Evolutionary conservation across 768 basidiomycete genomes (phyloP).

Genomic region (Serendipita indica): DNA sequence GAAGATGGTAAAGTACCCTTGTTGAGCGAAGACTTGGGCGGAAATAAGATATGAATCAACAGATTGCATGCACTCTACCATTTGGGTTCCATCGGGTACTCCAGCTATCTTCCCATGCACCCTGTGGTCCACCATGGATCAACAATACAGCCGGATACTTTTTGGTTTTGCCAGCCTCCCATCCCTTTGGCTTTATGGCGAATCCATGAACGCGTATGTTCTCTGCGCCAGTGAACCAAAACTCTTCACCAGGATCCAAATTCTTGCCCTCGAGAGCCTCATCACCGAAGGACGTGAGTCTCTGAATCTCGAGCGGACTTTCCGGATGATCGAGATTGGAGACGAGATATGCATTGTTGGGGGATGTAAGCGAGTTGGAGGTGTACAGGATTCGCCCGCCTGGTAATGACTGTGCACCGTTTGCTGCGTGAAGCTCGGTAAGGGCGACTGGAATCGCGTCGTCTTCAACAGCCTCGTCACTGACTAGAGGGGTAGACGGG

Average conservation of each 20-base stretch:
- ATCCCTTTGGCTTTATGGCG: conserved; percentile 68
- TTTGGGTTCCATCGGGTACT: conserved; percentile 87
- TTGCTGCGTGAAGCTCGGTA: conserved; percentile 41
- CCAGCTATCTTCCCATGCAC: conserved; percentile 87
- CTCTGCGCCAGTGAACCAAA: conserved; percentile 80
- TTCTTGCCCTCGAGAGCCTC: conserved; percentile 40
- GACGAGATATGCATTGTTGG: conserved; percentile 66
- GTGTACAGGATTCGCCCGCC: conserved; percentile 54
- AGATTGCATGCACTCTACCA: conserved; percentile 25
- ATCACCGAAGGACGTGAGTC: conserved; percentile 52
- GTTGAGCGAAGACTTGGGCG: conserved; percentile 54
- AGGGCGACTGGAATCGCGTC: conserved; percentile 35
- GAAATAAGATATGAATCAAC: background rate
- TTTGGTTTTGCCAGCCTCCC: conserved; percentile 44
- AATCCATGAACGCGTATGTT: conserved; percentile 70
- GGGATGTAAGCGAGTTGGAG: conserved; percentile 56
- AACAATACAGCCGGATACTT: conserved; percentile 69
- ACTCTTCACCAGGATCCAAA: conserved; percentile 54
- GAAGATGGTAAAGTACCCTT: conserved; percentile 76
- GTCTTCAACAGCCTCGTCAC: conserved; percentile 24
- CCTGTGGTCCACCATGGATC: conserved; percentile 48
- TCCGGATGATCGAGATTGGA: conserved; percentile 33
- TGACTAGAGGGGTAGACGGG: conserved; percentile 31
- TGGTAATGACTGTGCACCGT: conserved; percentile 45
- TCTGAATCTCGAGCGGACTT: conserved; percentile 24